Evolutionary conservation across 1,284 basidiomycete genomes (phyloP), one percentile per base, ranked within the genome.

Genomic region (Gomphus bonarii): DNA sequence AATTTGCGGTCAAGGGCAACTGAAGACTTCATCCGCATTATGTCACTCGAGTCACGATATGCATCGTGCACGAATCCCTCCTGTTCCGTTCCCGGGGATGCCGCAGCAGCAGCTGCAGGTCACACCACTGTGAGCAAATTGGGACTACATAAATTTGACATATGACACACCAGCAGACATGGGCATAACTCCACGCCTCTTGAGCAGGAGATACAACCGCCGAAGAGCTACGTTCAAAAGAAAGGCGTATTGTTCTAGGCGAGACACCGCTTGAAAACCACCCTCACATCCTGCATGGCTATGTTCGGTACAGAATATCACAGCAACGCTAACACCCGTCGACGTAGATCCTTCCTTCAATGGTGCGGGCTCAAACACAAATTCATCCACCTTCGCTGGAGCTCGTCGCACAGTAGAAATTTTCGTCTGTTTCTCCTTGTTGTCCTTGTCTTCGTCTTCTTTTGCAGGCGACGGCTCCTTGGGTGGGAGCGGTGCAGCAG

Each of bases 221-320:
- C 95, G 81, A 57, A 99, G 77, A 4, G 95, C 97, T 18, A 99
- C 97, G 65, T 98, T 95, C 55, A 99, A 75, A 60, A 99, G 72
- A 75, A 97, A 99, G 0, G 97, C 91, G 70, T 97, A 99, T 69
- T 99, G 95, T 74, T 99, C 95, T 63, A 99, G 73, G 60, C 95
- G 79, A 54, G 95, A 93, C 16, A 97, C 95, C 14, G 89, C 79
- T 67, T 91, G 87, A 72, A 99, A 97, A 9, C 94, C 94, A 20
- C 73, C 65, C 49, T 83, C 74, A 63, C 85, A 88, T 3, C 77
- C 77, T 55, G 67, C 66, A 66, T 81, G 82, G 42, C 78, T 85
- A 73, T 88, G 91, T n/a, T 86, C 82, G 8, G 77, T 79, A 70
- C 95, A 98, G 62, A 83, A 81, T 59, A 91, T 79, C 49, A 80